Conservation (phyloP, 768 basidiomycete species). For the Lactarius hengduanensis region DNA sequence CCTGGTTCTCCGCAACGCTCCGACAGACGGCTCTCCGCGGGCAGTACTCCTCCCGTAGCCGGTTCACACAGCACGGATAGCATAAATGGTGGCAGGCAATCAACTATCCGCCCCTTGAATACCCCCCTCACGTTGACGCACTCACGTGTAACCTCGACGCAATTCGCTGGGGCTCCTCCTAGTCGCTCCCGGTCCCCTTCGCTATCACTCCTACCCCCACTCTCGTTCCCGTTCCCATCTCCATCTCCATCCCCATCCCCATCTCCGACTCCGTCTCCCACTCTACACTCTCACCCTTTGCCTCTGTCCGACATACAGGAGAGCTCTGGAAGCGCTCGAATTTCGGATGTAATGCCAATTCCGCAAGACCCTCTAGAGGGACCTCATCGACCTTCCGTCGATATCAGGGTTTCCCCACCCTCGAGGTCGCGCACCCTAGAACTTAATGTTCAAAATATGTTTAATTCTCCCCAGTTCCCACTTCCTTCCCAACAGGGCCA, state of each 20-base stretch:
- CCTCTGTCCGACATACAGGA: background rate
- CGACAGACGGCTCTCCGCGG: background rate
- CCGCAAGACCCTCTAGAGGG: background rate
- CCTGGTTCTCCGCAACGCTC: background rate
- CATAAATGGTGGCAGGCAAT: background rate
- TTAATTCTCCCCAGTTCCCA: background rate
- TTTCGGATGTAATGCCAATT: background rate
- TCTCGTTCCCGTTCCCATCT: background rate
- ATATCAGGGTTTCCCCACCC: slow-evolving; percentile 2
- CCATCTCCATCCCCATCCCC: background rate
- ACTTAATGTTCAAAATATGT: background rate
- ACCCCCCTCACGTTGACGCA: slow-evolving; percentile 7
- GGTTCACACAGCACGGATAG: background rate
- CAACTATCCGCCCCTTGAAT: background rate
- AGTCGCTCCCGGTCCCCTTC: background rate
- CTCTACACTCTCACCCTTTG: background rate
- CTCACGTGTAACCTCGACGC: slow-evolving; percentile 7
- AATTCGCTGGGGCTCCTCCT: slow-evolving; percentile 9
- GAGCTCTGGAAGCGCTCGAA: background rate
- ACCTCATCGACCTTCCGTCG: background rate
- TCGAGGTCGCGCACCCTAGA: background rate
- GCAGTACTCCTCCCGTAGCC: background rate
- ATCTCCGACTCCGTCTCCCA: background rate
- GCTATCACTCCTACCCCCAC: background rate
- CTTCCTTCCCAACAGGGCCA: background rate